Evolutionary conservation across 2,329 filamentous ascomycete genomes (phyloP).

Genomic region (Ophiostoma sp.): DNA sequence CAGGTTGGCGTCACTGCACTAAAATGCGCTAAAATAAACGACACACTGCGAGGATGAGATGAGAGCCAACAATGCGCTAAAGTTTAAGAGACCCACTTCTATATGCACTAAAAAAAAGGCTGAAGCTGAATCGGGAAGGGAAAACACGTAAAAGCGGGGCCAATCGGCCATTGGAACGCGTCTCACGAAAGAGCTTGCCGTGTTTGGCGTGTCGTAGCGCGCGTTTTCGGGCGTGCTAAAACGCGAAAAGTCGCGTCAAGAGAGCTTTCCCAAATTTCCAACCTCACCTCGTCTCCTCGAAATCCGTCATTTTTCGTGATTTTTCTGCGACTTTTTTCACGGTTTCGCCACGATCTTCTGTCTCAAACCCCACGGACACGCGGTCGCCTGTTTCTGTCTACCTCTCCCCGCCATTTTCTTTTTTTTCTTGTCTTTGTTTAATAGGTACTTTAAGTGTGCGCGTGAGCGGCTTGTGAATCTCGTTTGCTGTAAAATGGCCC

Average conservation of each 20-base stretch:
- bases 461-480: background rate
- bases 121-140: background rate
- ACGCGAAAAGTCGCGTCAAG: constrained; percentile 26
- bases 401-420: constrained; percentile 8
- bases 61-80: background rate
- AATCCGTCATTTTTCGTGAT: background rate
- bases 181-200: background rate
- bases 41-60: background rate
- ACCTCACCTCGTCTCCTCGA: background rate
- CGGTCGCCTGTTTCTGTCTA: too few relatives aligned
- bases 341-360: constrained; percentile 5
- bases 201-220: background rate
- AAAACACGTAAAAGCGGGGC: constrained; percentile 1
- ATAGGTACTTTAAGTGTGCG: background rate
- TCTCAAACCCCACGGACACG: constrained; percentile 7
- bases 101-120: background rate
- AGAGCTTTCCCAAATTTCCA: background rate
- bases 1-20: background rate
- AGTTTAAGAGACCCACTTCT: background rate
- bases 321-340: background rate
- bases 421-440: background rate
- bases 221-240: background rate
- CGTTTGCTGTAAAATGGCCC: background rate
- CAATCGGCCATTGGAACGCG: background rate
- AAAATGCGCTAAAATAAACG: background rate